Conservation (phyloP, 305 asterid species). For the Lippia alba region DNA sequence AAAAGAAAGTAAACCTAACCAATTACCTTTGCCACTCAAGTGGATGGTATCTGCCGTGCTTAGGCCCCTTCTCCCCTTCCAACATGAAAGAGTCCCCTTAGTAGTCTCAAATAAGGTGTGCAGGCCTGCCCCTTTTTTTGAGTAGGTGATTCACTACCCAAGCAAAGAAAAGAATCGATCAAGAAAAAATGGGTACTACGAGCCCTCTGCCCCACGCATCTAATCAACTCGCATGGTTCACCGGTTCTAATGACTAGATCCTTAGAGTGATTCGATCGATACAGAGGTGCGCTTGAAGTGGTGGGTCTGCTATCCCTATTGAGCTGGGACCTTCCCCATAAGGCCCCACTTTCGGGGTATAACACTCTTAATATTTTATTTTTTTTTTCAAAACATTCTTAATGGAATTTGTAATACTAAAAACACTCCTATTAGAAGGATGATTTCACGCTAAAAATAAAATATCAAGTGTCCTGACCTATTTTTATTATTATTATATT, state of each 20-base stretch:
- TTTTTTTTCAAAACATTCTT: no score
- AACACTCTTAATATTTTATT: no score
- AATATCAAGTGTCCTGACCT: no score
- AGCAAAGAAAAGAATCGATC: neutral
- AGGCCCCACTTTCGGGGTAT: no score
- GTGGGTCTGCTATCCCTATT: conserved; percentile 18
- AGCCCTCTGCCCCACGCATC: neutral
- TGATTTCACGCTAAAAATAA: no score
- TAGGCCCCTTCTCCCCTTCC: no score
- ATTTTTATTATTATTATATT: no score
- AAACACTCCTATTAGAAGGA: no score
- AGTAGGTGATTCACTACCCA: conserved; percentile 15
- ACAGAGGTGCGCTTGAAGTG: conserved; percentile 29
- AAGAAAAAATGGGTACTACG: neutral
- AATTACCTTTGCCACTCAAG: no score
- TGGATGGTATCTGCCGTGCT: no score
- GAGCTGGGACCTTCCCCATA: conserved; percentile 4
- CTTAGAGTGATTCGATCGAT: conserved; percentile 27
- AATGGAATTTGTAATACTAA: no score
- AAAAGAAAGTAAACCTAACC: no score
- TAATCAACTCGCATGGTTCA: conserved; percentile 16
- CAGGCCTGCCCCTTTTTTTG: conserved; percentile 10
- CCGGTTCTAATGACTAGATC: conserved; percentile 22
- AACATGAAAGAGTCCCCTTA: neutral
- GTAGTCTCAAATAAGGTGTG: conserved; percentile 8